Conservation (phyloP, 192 early-diverging fungal species). For the Chytriomyces sp. region DNA sequence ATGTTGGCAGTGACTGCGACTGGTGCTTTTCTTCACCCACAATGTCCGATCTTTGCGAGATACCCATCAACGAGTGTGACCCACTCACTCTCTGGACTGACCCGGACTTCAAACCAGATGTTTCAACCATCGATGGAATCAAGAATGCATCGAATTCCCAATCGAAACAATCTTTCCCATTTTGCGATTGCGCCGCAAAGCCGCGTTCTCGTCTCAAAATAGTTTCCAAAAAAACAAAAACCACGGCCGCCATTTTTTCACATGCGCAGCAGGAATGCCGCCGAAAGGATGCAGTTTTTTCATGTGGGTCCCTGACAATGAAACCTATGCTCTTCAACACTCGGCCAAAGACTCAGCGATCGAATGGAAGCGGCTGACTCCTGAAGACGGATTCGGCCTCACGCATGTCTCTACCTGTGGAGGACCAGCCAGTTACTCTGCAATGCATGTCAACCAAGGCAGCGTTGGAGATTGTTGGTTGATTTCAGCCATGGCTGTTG, state of each 20-base stretch:
- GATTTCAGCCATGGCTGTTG: slow-evolving; percentile 35
- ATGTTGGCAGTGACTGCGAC: not conserved
- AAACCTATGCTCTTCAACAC: slow-evolving; percentile 12
- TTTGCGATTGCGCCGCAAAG: slow-evolving; percentile 6
- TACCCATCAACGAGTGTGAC: too few species aligned
- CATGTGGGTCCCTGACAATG: slow-evolving; percentile 20
- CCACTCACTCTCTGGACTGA: slow-evolving; percentile 15
- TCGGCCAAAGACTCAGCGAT: slow-evolving; percentile 3
- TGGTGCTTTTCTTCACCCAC: not conserved
- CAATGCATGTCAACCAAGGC: slow-evolving; percentile 30
- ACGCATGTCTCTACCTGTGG: not conserved
- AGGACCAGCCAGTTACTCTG: not conserved
- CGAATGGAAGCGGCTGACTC: slow-evolving; percentile 26
- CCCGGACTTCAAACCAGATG: slow-evolving; percentile 21
- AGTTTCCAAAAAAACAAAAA: slow-evolving; percentile 42
- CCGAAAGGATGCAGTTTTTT: slow-evolving; percentile 24
- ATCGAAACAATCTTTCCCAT: not conserved
- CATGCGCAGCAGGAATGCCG: slow-evolving; percentile 3
- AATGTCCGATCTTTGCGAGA: not conserved
- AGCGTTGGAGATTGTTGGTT: slow-evolving; percentile 40
- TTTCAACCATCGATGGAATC: slow-evolving; percentile 34
- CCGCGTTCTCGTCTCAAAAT: slow-evolving; percentile 19
- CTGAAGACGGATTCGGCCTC: not conserved
- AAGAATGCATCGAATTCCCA: not conserved
- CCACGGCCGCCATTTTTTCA: slow-evolving; percentile 31